Evolutionary conservation across 2,329 filamentous ascomycete genomes (phyloP).

Genomic region (Epichloe sp.): DNA sequence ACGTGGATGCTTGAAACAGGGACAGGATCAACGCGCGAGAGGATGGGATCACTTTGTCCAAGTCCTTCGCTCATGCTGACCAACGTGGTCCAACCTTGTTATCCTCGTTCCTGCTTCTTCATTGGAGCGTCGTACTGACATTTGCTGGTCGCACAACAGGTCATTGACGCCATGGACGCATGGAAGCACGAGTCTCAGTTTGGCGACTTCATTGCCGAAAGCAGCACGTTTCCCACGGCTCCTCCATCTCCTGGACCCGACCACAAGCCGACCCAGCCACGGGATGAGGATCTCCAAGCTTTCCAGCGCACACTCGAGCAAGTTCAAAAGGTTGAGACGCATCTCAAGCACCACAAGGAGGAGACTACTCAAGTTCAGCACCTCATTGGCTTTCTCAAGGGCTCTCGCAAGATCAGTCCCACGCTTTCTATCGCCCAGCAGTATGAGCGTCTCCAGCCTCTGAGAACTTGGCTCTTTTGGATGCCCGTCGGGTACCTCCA

Average conservation of each 20-base stretch:
- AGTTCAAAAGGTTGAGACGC: slow-evolving; percentile 53
- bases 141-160: slow-evolving; percentile 30
- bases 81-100: background rate
- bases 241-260: slow-evolving; percentile 49
- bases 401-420: slow-evolving; percentile 57
- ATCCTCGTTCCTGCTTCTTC: background rate
- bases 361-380: slow-evolving; percentile 56
- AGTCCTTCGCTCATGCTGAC: background rate
- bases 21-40: background rate
- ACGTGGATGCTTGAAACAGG: slow-evolving; percentile 24
- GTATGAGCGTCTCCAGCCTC: slow-evolving; percentile 77
- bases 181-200: slow-evolving; percentile 88
- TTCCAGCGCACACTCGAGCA: slow-evolving; percentile 55
- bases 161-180: slow-evolving; percentile 80
- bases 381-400: slow-evolving; percentile 59
- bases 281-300: slow-evolving; percentile 57
- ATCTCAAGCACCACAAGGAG: slow-evolving; percentile 56
- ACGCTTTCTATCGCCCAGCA: slow-evolving; percentile 65
- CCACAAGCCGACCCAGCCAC: slow-evolving; percentile 47
- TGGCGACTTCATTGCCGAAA: slow-evolving; percentile 67
- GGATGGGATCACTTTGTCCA: too few species aligned
- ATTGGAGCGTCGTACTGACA: slow-evolving; percentile 3
- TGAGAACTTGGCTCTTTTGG: slow-evolving; percentile 94
- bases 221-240: slow-evolving; percentile 58
- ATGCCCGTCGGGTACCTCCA: slow-evolving; percentile 76